These are phyloP conservation scores for Hypoxylon crocopeplum DNA, from an alignment of 495 filamentous ascomycete genomes.

Conservation along the genomic window DNA sequence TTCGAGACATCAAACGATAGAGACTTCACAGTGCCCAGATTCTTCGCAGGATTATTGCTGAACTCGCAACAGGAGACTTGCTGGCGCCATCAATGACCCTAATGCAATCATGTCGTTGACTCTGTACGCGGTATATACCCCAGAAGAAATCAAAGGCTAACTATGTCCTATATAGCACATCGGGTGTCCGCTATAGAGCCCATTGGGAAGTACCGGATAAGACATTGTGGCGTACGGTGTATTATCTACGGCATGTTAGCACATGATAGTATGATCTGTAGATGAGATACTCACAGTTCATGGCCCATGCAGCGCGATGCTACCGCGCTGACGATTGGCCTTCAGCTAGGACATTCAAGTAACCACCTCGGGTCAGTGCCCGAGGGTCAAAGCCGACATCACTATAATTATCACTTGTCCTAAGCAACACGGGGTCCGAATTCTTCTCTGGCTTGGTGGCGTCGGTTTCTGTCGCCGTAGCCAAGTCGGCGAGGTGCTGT, in stretches of 20 bases:
- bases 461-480: conserved; percentile 50
- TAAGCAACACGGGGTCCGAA: conserved; percentile 21
- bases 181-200: no score
- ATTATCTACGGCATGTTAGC: neutral
- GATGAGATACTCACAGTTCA: neutral
- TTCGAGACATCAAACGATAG: no score
- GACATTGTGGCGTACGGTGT: no score
- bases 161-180: no score
- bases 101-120: no score
- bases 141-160: no score
- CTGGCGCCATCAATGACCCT: no score
- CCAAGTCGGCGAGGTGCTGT: conserved; percentile 71
- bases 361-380: conserved; percentile 37
- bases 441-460: conserved; percentile 25
- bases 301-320: neutral
- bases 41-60: no score
- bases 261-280: neutral
- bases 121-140: no score
- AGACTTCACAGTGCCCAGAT: no score
- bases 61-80: no score
- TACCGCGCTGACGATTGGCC: conserved; percentile 17
- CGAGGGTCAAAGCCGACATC: conserved; percentile 42
- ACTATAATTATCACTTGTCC: conserved; percentile 38
- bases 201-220: no score
- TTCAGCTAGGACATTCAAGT: conserved; percentile 41